phyloP scores from a whole-genome alignment of 495 filamentous ascomycete species.

The Lentithecium fluviatile region DNA sequence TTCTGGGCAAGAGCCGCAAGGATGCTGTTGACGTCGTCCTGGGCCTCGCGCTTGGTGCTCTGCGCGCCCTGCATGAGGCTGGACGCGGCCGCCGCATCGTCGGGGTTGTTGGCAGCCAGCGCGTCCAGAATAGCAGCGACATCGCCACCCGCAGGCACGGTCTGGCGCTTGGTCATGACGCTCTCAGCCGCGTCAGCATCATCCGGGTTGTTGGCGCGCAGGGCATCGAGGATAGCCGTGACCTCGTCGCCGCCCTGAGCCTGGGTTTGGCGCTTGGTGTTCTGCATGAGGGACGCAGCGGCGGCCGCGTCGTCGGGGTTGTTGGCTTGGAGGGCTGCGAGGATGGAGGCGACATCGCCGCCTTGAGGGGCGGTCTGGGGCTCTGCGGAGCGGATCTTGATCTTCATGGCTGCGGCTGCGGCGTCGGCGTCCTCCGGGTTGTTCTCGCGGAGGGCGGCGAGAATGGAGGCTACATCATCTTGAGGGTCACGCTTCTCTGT shows the following conservation, averaged over 20 bases:
- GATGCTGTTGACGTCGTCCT: constrained; percentile 13
- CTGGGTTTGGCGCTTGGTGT: background rate
- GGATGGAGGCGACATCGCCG: constrained; percentile 14
- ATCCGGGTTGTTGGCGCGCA: constrained; percentile 2
- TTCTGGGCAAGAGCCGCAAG: constrained; percentile 8
- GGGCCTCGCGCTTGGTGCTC: background rate
- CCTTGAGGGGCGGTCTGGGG: background rate
- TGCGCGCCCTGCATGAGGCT: too few relatives aligned
- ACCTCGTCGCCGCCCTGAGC: background rate
- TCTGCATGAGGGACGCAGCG: background rate
- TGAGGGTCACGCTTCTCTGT: constrained; percentile 12
- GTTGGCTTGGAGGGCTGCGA: constrained; percentile 3
- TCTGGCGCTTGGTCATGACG: background rate
- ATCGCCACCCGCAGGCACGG: background rate
- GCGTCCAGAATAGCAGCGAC: constrained; percentile 11
- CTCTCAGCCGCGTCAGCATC: too few relatives aligned
- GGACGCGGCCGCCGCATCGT: constrained; percentile 8
- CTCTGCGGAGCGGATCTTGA: background rate
- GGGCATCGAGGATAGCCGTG: background rate
- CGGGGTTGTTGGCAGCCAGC: constrained; percentile 3
- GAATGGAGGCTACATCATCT: constrained; percentile 19
- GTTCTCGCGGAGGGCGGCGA: constrained; percentile 18
- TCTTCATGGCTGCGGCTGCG: background rate
- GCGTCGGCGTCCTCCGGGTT: constrained; percentile 24
- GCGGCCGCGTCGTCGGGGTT: constrained; percentile 8